Percentiles rank a stretch among this genome's conserved stretches.
Conservation (phyloP, 1,284 basidiomycete genomes). For the Megacollybia platyphylla region DNA sequence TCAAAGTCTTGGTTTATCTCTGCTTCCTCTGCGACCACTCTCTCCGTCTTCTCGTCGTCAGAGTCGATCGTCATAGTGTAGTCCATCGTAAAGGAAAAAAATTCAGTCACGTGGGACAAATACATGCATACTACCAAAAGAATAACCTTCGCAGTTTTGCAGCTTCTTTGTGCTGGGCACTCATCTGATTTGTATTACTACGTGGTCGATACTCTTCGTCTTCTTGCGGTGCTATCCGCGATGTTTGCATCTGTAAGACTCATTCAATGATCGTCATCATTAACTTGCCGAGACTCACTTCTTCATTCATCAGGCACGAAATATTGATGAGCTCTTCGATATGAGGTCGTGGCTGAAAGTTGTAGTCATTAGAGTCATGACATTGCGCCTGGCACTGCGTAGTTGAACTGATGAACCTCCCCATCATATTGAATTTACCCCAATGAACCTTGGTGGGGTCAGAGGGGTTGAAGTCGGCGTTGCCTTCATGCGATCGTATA, state of each 20-base stretch:
- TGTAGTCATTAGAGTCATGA: constrained; percentile 41
- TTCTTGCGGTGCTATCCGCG: constrained; percentile 40
- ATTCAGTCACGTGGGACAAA: neutral
- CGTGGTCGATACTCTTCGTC: constrained; percentile 24
- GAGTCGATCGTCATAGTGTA: constrained; percentile 78
- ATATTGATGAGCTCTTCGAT: constrained; percentile 41
- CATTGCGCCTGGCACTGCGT: constrained; percentile 65
- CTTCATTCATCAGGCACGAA: constrained; percentile 47
- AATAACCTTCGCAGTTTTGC: constrained; percentile 27
- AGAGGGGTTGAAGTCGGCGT: constrained; percentile 46
- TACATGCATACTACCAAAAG: constrained; percentile 20
- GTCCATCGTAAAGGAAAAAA: constrained; percentile 27
- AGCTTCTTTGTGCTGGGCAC: constrained; percentile 13
- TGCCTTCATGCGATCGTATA: constrained; percentile 66
- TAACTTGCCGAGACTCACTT: constrained; percentile 26
- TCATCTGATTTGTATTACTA: constrained; percentile 14
- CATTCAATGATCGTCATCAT: neutral
- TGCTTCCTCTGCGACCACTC: constrained; percentile 31
- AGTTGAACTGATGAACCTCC: constrained; percentile 58
- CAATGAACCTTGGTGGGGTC: constrained; percentile 64
- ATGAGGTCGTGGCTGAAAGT: constrained; percentile 34
- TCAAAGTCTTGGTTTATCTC: constrained; percentile 71
- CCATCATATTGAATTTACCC: constrained; percentile 82
- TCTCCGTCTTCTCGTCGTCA: constrained; percentile 39
- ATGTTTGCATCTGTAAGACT: constrained; percentile 39